A percentile compares a stretch with the other conserved stretches of the same genome.
Evolutionary conservation across 257 asterid species (phyloP).

Genomic region (Knoxia roxburghii): DNA sequence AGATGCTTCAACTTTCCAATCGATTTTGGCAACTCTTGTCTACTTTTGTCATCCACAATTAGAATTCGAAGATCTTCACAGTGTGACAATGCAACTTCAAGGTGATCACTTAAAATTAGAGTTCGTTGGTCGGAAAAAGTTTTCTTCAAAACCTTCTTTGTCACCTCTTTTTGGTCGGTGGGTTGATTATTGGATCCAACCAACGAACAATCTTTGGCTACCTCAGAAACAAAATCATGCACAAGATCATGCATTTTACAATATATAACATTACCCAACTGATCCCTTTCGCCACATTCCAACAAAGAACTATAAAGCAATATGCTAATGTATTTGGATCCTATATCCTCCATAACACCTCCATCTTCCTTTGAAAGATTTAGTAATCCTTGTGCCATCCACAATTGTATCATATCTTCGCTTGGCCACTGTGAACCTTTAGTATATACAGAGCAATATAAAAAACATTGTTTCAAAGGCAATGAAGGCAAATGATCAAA

Average conservation of each 20-base stretch:
- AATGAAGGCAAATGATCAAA: slow-evolving; percentile 15
- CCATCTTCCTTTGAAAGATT: neutral
- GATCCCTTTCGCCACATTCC: slow-evolving; percentile 18
- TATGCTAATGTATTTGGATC: slow-evolving; percentile 1
- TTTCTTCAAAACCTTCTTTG: neutral
- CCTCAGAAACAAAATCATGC: slow-evolving; percentile 23
- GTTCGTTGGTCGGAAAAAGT: neutral
- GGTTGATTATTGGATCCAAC: too few relatives aligned
- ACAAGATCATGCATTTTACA: slow-evolving; percentile 31
- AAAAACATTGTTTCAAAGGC: slow-evolving; percentile 25
- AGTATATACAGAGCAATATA: slow-evolving; percentile 19
- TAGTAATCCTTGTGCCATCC: slow-evolving; percentile 27
- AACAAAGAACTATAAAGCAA: slow-evolving; percentile 17
- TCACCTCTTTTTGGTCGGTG: too few relatives aligned
- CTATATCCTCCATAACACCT: neutral
- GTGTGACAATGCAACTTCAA: too few relatives aligned
- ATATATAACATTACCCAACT: neutral
- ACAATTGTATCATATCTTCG: slow-evolving; percentile 25
- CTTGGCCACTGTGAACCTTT: slow-evolving; percentile 17
- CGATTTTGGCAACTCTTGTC: slow-evolving; percentile 2
- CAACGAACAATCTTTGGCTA: too few relatives aligned
- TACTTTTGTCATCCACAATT: neutral
- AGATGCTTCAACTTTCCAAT: slow-evolving; percentile 12
- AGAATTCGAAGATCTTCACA: slow-evolving; percentile 11
- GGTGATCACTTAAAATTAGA: too few relatives aligned